Evolutionary conservation across 441 rosid species (phyloP).

Genomic region (Pelargonium cotyledonis): DNA sequence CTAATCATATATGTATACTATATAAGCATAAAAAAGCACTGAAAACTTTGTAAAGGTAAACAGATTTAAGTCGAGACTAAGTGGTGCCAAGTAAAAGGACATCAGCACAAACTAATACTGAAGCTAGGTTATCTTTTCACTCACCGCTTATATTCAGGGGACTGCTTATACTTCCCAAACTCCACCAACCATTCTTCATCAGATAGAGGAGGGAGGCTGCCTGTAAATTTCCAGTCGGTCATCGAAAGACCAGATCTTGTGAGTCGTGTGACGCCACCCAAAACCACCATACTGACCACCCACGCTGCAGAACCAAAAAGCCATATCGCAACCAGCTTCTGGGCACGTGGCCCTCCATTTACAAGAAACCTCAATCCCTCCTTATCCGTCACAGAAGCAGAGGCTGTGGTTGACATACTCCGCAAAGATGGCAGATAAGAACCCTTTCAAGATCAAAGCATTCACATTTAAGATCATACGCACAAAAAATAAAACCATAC

Average conservation of each 20-base stretch:
- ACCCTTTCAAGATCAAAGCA: constrained; percentile 32
- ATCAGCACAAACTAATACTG: neutral
- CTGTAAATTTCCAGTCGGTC: constrained; percentile 94
- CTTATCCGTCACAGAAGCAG: constrained; percentile 39
- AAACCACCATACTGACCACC: constrained; percentile 87
- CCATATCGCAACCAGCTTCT: constrained; percentile 85
- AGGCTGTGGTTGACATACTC: constrained; percentile 49
- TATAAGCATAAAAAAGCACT: neutral
- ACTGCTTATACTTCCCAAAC: constrained; percentile 76
- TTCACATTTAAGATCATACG: neutral
- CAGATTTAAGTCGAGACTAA: neutral
- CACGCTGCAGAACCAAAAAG: constrained; percentile 90
- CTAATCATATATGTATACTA: neutral
- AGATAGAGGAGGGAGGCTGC: constrained; percentile 73
- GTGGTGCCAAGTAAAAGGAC: constrained; percentile 2
- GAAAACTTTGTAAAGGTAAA: neutral
- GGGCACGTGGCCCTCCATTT: constrained; percentile 71
- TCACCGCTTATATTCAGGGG: constrained; percentile 81
- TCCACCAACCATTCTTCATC: constrained; percentile 74
- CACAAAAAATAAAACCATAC: neutral
- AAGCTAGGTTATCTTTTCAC: constrained; percentile 10
- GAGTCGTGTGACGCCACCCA: constrained; percentile 79
- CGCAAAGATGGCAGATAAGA: constrained; percentile 33
- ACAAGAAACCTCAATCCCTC: constrained; percentile 72
- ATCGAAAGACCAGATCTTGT: constrained; percentile 92